Evolutionary conservation across 306 rosid genomes (phyloP).

Genomic region (Abrus precatorius): DNA sequence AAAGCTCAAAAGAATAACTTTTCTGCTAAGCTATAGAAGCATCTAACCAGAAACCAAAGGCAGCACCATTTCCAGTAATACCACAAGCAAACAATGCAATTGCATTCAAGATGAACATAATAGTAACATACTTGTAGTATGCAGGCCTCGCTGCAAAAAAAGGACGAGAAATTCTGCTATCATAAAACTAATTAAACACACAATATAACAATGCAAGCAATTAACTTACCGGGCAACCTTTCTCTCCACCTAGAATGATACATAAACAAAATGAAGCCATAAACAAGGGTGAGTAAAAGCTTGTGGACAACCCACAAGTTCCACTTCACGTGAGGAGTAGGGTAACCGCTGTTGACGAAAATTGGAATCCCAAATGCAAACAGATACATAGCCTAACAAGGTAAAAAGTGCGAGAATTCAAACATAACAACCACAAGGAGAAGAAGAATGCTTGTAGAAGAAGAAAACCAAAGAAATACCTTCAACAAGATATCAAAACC

Average conservation of each 20-base stretch:
- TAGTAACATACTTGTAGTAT: slow-evolving; percentile 78
- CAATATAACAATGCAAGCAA: slow-evolving; percentile 25
- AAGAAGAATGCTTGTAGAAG: not conserved
- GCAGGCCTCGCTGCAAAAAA: slow-evolving; percentile 88
- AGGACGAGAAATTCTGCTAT: slow-evolving; percentile 30
- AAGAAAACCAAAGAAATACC: slow-evolving; percentile 56
- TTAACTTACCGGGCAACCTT: slow-evolving; percentile 80
- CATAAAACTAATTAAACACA: slow-evolving; percentile 36
- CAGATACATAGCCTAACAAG: slow-evolving; percentile 77
- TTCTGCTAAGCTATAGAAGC: slow-evolving; percentile 20
- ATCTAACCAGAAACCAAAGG: slow-evolving; percentile 84
- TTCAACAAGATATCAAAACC: slow-evolving; percentile 85
- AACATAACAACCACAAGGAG: slow-evolving; percentile 16
- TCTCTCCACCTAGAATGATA: slow-evolving; percentile 96
- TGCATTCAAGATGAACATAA: slow-evolving; percentile 77
- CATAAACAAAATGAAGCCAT: slow-evolving; percentile 80
- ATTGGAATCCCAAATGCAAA: slow-evolving; percentile 86
- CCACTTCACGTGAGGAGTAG: slow-evolving; percentile 72
- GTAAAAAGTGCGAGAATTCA: slow-evolving; percentile 39
- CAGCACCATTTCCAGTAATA: slow-evolving; percentile 77
- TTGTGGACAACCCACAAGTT: slow-evolving; percentile 88
- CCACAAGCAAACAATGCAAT: slow-evolving; percentile 75
- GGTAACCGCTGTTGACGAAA: slow-evolving; percentile 63
- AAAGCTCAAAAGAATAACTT: slow-evolving; percentile 16
- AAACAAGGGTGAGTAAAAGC: slow-evolving; percentile 73